phyloP scores from a whole-genome alignment of 192 early-diverging fungal species.

The Podila minutissima region DNA sequence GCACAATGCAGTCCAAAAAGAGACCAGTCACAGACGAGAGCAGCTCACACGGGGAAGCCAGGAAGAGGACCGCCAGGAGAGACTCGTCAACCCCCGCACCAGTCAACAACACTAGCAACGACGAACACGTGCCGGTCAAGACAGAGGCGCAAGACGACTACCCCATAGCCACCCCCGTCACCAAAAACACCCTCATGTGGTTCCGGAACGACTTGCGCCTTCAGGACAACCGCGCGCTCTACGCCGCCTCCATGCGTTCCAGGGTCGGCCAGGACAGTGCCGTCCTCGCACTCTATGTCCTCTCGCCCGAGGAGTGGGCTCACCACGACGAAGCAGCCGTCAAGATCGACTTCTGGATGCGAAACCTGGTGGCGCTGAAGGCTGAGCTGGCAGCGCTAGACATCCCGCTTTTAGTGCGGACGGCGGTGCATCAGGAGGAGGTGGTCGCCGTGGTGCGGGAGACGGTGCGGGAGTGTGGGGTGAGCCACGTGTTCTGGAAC shows the following conservation, averaged over 20 bases:
- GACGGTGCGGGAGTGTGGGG: slow-evolving; percentile 16
- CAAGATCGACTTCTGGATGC: slow-evolving; percentile 64
- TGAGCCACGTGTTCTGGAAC: slow-evolving; percentile 52
- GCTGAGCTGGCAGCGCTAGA: slow-evolving; percentile 28
- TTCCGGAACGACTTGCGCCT: slow-evolving; percentile 59
- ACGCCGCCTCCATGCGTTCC: slow-evolving; percentile 39
- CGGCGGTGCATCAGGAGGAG: slow-evolving; percentile 20
- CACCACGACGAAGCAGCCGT: slow-evolving; percentile 64
- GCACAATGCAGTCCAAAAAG: too few species aligned
- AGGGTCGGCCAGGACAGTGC: slow-evolving; percentile 13
- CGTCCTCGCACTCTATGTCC: slow-evolving; percentile 57
- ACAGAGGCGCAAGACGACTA: neutral
- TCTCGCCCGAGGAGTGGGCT: slow-evolving; percentile 63
- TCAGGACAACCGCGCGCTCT: slow-evolving; percentile 55
- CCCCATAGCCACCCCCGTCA: neutral
- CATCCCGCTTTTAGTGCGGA: slow-evolving; percentile 59
- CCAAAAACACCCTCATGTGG: slow-evolving; percentile 54
- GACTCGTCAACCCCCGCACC: too few species aligned
- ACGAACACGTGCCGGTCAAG: neutral
- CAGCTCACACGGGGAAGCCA: too few species aligned
- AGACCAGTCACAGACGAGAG: too few species aligned
- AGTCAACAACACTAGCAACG: too few species aligned
- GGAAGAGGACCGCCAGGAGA: too few species aligned
- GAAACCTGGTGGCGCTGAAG: slow-evolving; percentile 54
- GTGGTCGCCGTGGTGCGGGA: slow-evolving; percentile 9